Evolutionary conservation across 805 yeast species (phyloP).

Genomic region (Candida morakotiae): DNA sequence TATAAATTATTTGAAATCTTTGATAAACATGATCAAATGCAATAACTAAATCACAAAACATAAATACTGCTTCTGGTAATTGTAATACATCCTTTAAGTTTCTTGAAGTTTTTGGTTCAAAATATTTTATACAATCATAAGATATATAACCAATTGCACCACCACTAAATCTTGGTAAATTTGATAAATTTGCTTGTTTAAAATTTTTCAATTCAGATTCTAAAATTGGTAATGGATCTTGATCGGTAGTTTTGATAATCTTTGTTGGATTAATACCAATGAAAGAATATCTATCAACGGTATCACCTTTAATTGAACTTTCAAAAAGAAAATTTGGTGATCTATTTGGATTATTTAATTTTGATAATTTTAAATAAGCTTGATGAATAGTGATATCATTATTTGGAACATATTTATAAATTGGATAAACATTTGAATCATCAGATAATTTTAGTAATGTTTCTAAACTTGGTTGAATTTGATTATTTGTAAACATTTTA

Average conservation of each 20-base stretch:
- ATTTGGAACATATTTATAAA: constrained; percentile 68
- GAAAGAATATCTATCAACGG: constrained; percentile 85
- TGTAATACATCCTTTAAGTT: constrained; percentile 72
- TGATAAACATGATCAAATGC: constrained; percentile 95
- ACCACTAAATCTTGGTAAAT: constrained; percentile 80
- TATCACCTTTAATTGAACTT: constrained; percentile 85
- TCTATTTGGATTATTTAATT: constrained; percentile 50
- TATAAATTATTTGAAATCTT: constrained; percentile 85
- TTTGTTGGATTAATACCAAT: constrained; percentile 85
- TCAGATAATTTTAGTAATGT: constrained; percentile 21
- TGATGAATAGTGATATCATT: constrained; percentile 84
- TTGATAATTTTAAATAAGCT: constrained; percentile 81
- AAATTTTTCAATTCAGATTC: constrained; percentile 68
- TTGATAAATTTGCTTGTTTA: constrained; percentile 74
- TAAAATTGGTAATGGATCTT: constrained; percentile 74
- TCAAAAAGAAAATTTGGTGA: constrained; percentile 79
- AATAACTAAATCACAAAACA: constrained; percentile 85
- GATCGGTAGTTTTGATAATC: constrained; percentile 77
- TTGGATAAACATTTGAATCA: constrained; percentile 66
- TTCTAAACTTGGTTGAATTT: constrained; percentile 32
- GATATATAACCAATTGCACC: constrained; percentile 97
- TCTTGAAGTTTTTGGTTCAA: constrained; percentile 86
- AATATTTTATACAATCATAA: constrained; percentile 94
- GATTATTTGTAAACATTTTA: background rate
- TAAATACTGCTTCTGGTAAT: constrained; percentile 87